Evolutionary conservation across 1,139 yeast species (phyloP).

Genomic region (Diutina catenulata): DNA sequence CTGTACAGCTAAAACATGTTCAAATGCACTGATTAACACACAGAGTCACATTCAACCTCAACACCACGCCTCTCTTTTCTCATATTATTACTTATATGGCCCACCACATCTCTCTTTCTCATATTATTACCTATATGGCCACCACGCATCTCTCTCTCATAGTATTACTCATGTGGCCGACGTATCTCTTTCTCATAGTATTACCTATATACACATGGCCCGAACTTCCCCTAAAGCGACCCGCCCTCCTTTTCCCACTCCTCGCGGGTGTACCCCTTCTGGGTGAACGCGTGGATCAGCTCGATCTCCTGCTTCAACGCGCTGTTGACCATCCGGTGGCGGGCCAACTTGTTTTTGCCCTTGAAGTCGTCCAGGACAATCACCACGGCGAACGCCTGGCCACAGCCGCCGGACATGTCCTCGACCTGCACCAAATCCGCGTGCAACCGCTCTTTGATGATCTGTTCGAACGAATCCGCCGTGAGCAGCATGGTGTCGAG

Average conservation of each 20-base stretch:
- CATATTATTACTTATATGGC: too few relatives aligned
- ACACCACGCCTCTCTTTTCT: too few relatives aligned
- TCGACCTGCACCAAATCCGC: slow-evolving; percentile 52
- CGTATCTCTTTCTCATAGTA: too few relatives aligned
- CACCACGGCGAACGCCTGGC: slow-evolving; percentile 77
- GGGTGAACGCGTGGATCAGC: slow-evolving; percentile 88
- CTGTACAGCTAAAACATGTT: too few relatives aligned
- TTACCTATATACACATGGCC: too few relatives aligned
- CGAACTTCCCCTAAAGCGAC: too few relatives aligned
- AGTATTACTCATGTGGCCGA: too few relatives aligned
- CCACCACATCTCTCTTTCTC: too few relatives aligned
- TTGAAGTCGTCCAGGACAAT: slow-evolving; percentile 50
- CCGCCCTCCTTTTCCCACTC: slow-evolving; percentile 40
- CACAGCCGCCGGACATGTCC: slow-evolving; percentile 77
- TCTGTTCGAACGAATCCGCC: slow-evolving; percentile 30
- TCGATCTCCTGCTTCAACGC: slow-evolving; percentile 76
- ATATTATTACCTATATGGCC: too few relatives aligned
- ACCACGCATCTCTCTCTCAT: too few relatives aligned
- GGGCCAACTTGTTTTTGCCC: slow-evolving; percentile 75
- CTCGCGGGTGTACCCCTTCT: slow-evolving; percentile 64
- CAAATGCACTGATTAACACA: too few relatives aligned
- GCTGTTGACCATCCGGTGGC: slow-evolving; percentile 77
- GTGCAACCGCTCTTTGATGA: slow-evolving; percentile 37
- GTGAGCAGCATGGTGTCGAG: slow-evolving; percentile 30
- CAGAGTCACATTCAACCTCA: too few relatives aligned